Conservation (phyloP, 768 basidiomycete genomes). For the Imleria badia region DNA sequence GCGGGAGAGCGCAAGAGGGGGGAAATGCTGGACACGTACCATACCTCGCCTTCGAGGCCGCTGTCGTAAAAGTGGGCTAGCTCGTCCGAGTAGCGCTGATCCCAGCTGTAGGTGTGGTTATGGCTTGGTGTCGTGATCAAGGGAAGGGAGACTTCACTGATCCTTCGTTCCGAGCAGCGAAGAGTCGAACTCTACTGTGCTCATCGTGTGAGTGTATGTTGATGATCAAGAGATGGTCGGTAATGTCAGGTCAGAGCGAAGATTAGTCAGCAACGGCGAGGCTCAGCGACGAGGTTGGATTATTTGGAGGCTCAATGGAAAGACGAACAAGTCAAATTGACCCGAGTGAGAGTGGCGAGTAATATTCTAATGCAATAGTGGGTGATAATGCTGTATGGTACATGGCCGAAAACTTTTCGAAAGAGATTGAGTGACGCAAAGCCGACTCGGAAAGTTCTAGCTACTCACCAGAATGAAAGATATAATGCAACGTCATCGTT, state of each 20-base stretch:
- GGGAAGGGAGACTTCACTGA: constrained; percentile 51
- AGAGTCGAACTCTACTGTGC: constrained; percentile 51
- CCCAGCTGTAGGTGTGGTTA: constrained; percentile 56
- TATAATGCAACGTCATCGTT: constrained; percentile 24
- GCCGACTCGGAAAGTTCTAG: background rate
- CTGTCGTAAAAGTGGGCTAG: constrained; percentile 71
- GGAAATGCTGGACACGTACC: constrained; percentile 43
- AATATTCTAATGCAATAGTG: constrained; percentile 19
- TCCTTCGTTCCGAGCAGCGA: constrained; percentile 79
- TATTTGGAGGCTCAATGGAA: background rate
- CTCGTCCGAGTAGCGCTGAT: constrained; percentile 70
- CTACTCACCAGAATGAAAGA: constrained; percentile 12
- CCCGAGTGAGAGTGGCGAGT: constrained; percentile 11
- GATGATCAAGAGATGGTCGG: background rate
- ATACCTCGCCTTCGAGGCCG: constrained; percentile 84
- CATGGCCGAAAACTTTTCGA: constrained; percentile 8
- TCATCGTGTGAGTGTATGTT: constrained; percentile 24
- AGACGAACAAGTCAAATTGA: background rate
- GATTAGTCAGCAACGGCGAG: constrained; percentile 19
- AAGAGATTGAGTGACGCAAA: constrained; percentile 1
- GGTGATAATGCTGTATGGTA: constrained; percentile 18
- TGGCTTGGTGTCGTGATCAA: background rate
- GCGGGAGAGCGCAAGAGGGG: background rate
- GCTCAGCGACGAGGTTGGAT: background rate
- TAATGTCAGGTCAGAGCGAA: background rate